Percentiles rank a stretch among this genome's conserved stretches.
Evolutionary conservation across 2,329 filamentous ascomycete species (phyloP).

Genomic region (Talaromyces albobiverticillius): DNA sequence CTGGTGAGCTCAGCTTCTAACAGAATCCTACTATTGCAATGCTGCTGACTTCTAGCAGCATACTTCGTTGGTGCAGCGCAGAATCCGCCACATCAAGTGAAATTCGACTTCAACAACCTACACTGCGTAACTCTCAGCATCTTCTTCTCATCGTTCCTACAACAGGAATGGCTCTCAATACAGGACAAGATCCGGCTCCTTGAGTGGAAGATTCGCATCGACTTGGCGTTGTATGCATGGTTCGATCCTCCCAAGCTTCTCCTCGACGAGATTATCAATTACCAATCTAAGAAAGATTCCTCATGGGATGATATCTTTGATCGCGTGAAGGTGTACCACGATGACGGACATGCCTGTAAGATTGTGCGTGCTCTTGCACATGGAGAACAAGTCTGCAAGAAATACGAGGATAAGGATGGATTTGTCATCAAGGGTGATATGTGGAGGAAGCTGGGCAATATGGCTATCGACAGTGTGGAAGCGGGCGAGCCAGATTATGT

Average conservation of each 20-base stretch:
- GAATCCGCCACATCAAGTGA: constrained; percentile 61
- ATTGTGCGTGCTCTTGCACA: constrained; percentile 68
- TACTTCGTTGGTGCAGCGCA: constrained; percentile 56
- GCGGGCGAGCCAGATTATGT: constrained; percentile 5
- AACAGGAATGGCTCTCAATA: constrained; percentile 55
- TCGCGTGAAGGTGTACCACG: constrained; percentile 48
- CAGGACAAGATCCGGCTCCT: constrained; percentile 61
- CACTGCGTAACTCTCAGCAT: constrained; percentile 74
- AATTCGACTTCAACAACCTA: constrained; percentile 80
- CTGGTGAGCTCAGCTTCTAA: constrained; percentile 40
- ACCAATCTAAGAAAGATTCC: constrained; percentile 50
- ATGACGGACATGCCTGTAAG: constrained; percentile 83
- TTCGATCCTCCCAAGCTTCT: constrained; percentile 61
- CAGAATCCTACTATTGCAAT: neutral
- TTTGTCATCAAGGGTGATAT: constrained; percentile 40
- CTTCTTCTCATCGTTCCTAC: constrained; percentile 64
- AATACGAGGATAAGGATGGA: constrained; percentile 27
- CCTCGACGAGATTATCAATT: constrained; percentile 58
- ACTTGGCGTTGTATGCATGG: constrained; percentile 71
- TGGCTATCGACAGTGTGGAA: constrained; percentile 21
- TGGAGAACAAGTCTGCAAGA: constrained; percentile 52
- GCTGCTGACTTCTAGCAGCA: constrained; percentile 38
- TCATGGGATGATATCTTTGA: constrained; percentile 45
- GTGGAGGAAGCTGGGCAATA: constrained; percentile 46
- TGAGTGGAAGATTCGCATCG: constrained; percentile 76